Conservation (phyloP, 768 basidiomycete genomes). For the Rossbeevera mucosa region DNA sequence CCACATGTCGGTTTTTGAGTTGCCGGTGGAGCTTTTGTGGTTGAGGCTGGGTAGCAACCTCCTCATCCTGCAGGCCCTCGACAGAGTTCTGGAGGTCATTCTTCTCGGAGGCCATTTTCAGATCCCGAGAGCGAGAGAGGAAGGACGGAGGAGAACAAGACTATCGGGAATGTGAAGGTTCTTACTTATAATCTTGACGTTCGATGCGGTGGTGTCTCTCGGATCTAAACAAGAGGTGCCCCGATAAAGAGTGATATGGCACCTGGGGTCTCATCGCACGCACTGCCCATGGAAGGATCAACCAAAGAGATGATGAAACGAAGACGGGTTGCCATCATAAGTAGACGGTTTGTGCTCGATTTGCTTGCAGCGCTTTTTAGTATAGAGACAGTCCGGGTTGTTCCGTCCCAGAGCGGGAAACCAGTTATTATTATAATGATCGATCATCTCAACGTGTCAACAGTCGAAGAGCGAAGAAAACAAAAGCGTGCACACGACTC, state of each 20-base stretch:
- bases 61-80: slow-evolving; percentile 18
- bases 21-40: slow-evolving; percentile 45
- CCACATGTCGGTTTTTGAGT: slow-evolving; percentile 73
- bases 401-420: neutral
- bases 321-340: neutral
- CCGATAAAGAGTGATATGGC: neutral
- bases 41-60: slow-evolving; percentile 1
- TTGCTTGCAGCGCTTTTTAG: too few relatives aligned
- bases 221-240: neutral
- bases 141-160: neutral
- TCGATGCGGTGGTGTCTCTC: neutral
- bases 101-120: slow-evolving; percentile 23
- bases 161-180: neutral
- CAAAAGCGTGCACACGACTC: neutral
- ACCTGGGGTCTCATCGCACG: neutral
- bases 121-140: neutral
- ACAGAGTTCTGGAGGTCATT: slow-evolving; percentile 6
- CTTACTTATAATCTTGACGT: neutral
- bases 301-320: neutral
- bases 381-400: too few relatives aligned
- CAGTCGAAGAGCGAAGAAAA: neutral
- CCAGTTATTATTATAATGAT: neutral
- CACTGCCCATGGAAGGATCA: neutral
- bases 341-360: too few relatives aligned
- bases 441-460: neutral